Percentiles rank a stretch among this genome's conserved stretches.
Evolutionary conservation across 176 grass and related monocot genomes (phyloP).

Genomic region (Aegilops tauschii): DNA sequence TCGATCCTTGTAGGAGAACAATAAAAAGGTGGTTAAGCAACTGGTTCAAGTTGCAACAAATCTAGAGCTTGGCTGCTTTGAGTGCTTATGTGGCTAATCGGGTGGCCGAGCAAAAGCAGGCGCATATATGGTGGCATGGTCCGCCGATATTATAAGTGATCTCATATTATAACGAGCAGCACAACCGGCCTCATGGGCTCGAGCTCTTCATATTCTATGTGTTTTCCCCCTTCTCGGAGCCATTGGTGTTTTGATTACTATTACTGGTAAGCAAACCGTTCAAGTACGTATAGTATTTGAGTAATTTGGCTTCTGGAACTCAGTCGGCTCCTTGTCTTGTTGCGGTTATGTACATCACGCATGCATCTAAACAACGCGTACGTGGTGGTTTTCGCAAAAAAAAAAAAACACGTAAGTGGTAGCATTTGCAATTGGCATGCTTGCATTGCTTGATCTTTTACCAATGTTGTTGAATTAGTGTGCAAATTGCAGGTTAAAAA

Average conservation of each 20-base stretch:
- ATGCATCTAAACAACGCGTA: not conserved
- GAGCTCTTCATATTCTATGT: not conserved
- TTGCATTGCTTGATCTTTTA: constrained; percentile 18
- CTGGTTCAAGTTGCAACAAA: constrained; percentile 43
- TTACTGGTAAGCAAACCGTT: not conserved
- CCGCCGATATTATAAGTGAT: not conserved
- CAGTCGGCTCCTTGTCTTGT: not conserved
- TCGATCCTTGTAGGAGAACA: constrained; percentile 29
- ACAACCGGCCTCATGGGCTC: constrained; percentile 14
- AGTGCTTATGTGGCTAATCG: constrained; percentile 34
- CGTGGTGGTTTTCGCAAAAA: no score
- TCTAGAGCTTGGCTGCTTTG: constrained; percentile 43
- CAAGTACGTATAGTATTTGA: not conserved
- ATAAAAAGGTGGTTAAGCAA: constrained; percentile 9
- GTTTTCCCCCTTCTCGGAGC: not conserved
- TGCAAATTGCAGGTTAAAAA: not conserved
- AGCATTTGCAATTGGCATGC: not conserved
- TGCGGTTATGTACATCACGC: not conserved
- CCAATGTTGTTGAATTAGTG: not conserved
- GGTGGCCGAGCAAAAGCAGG: not conserved
- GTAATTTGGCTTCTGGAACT: not conserved
- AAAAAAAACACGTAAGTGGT: not conserved
- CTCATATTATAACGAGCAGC: not conserved
- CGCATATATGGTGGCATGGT: not conserved
- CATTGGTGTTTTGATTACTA: not conserved